Percentiles rank a stretch among this genome's conserved stretches.
Evolutionary conservation across 108 stramenopile genomes (phyloP).

Genomic region (Discostella stelligeroides): DNA sequence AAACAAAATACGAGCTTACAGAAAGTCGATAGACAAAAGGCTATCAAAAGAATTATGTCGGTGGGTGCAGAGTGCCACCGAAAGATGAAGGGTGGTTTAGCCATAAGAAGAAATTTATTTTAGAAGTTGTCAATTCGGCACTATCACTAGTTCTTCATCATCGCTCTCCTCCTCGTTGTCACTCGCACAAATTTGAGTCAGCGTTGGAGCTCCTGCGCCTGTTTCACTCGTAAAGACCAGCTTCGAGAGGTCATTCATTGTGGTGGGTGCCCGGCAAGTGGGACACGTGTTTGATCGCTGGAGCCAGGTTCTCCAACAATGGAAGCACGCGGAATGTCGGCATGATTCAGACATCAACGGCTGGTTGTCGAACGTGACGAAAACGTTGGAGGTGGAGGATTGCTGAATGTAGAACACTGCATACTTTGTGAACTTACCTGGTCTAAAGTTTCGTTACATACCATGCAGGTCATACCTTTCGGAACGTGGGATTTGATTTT

Average conservation of each 20-base stretch:
- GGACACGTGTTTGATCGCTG: conserved; percentile 61
- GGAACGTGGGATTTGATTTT: conserved; percentile 59
- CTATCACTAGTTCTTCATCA: conserved; percentile 41
- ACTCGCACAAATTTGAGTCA: conserved; percentile 49
- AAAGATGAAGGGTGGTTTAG: not conserved
- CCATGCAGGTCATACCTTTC: conserved; percentile 50
- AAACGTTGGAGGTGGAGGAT: not conserved
- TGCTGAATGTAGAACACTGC: conserved; percentile 8
- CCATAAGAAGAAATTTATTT: too few relatives aligned
- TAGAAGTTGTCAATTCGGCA: conserved; percentile 12
- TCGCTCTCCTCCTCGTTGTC: conserved; percentile 31
- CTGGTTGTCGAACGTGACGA: conserved; percentile 16
- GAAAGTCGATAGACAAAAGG: conserved; percentile 48
- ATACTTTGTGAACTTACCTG: conserved; percentile 35
- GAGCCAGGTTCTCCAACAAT: conserved; percentile 79
- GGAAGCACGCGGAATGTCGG: conserved; percentile 57
- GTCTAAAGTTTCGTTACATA: conserved; percentile 48
- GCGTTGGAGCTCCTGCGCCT: conserved; percentile 25
- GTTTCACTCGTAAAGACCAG: conserved; percentile 51
- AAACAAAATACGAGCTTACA: not conserved
- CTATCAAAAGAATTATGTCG: conserved; percentile 63
- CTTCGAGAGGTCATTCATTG: conserved; percentile 45
- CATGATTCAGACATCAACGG: conserved; percentile 64
- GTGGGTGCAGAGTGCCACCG: conserved; percentile 63
- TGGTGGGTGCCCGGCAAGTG: conserved; percentile 50